phyloP scores from a whole-genome alignment of 345 rosid genomes.

The Corchorus olitorius region DNA sequence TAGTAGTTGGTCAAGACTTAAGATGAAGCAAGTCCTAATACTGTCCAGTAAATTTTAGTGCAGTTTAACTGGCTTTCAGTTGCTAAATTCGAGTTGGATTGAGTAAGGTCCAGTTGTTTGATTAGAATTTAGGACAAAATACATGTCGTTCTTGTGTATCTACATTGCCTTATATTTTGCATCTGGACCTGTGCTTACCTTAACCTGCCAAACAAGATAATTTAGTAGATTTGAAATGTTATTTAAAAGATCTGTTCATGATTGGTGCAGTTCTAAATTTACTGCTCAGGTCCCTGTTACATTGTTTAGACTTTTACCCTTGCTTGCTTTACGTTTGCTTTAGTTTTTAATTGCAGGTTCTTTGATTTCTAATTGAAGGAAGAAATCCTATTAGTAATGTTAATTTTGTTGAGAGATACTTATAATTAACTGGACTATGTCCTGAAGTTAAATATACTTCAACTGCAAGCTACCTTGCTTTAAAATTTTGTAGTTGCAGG shows the following conservation, averaged over 20 bases:
- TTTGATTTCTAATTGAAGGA: neutral
- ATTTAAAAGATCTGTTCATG: neutral
- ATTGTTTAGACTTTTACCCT: neutral
- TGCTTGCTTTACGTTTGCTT: neutral
- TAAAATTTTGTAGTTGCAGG: neutral
- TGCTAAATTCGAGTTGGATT: constrained; percentile 13
- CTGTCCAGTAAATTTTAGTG: neutral
- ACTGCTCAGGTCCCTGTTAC: neutral
- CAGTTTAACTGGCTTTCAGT: constrained; percentile 4
- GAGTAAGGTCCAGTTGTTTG: neutral
- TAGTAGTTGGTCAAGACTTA: neutral
- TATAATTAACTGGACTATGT: neutral
- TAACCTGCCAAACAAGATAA: neutral
- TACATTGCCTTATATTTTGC: neutral
- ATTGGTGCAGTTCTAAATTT: neutral
- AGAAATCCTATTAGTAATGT: neutral
- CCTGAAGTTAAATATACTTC: neutral
- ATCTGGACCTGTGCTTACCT: neutral
- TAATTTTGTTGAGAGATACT: neutral
- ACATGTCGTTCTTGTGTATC: neutral
- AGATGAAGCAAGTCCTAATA: neutral
- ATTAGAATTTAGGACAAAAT: neutral
- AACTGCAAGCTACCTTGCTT: neutral
- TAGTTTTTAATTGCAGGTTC: neutral
- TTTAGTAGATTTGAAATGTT: neutral